phyloP scores from a whole-genome alignment of 1,284 basidiomycete species.

The Marasmius tenuissimus region DNA sequence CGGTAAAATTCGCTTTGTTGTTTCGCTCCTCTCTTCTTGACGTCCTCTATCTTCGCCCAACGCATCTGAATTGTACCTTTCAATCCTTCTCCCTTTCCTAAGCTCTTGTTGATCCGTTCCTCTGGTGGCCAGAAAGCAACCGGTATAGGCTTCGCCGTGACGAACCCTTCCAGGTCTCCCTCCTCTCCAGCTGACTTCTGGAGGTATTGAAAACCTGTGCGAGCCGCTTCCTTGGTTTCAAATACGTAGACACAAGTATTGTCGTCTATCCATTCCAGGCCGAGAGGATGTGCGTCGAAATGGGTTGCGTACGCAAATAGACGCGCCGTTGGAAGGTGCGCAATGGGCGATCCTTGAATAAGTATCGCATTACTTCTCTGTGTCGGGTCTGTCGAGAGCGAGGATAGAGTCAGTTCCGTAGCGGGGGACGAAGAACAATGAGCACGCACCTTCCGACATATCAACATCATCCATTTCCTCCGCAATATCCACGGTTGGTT shows the following conservation, averaged over 20 bases:
- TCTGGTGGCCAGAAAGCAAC: conserved; percentile 75
- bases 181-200: conserved; percentile 50
- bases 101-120: conserved; percentile 65
- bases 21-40: conserved; percentile 73
- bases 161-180: conserved; percentile 53
- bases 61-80: conserved; percentile 67
- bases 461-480: conserved; percentile 43
- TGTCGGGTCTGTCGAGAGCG: conserved; percentile 30
- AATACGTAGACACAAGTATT: conserved; percentile 77
- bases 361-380: conserved; percentile 69
- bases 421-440: background rate
- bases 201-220: conserved; percentile 48
- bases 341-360: conserved; percentile 66
- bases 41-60: conserved; percentile 66
- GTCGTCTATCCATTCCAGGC: conserved; percentile 79
- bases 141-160: conserved; percentile 67
- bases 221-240: conserved; percentile 50
- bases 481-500: conserved; percentile 31
- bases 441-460: conserved; percentile 39
- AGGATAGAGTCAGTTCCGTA: background rate
- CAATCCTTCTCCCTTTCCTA: conserved; percentile 63
- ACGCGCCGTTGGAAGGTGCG: conserved; percentile 65
- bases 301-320: conserved; percentile 78
- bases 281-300: conserved; percentile 67
- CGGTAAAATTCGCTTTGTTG: conserved; percentile 72